Percentiles rank a stretch among this genome's conserved stretches.
phyloP scores from a whole-genome alignment of 108 stramenopile species.

The Cyclostephanos invisitatus region DNA sequence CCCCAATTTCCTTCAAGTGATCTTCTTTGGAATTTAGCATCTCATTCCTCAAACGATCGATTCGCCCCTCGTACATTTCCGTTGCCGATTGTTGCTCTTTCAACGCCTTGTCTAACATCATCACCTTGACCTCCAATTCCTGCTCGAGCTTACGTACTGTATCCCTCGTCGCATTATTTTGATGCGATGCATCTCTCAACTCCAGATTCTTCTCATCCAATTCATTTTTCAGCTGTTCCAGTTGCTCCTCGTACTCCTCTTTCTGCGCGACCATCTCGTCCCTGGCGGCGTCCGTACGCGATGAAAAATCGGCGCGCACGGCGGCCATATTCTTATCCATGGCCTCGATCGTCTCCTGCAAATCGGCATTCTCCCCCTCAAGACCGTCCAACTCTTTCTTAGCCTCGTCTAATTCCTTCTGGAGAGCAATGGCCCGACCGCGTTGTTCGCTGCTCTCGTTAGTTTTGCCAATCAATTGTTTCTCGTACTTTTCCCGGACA shows the following conservation, averaged over 20 bases:
- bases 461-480: slow-evolving; percentile 20
- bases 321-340: slow-evolving; percentile 51
- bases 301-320: slow-evolving; percentile 37
- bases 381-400: slow-evolving; percentile 32
- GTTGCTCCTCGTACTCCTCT: slow-evolving; percentile 31
- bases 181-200: slow-evolving; percentile 26
- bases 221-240: slow-evolving; percentile 33
- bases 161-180: slow-evolving; percentile 17
- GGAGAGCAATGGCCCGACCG: slow-evolving; percentile 21
- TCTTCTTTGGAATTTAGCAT: slow-evolving; percentile 35
- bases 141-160: slow-evolving; percentile 28
- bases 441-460: slow-evolving; percentile 25
- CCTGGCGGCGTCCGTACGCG: slow-evolving; percentile 28
- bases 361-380: slow-evolving; percentile 38
- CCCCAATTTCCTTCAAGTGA: slow-evolving; percentile 38
- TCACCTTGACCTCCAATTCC: slow-evolving; percentile 32
- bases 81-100: slow-evolving; percentile 30
- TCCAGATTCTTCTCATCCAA: slow-evolving; percentile 30
- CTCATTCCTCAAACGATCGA: slow-evolving; percentile 40
- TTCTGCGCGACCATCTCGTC: slow-evolving; percentile 25
- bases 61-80: slow-evolving; percentile 45
- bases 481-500: slow-evolving; percentile 25
- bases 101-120: slow-evolving; percentile 27
- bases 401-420: slow-evolving; percentile 31
- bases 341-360: slow-evolving; percentile 46